Evolutionary conservation across 176 grass and related monocot genomes (phyloP), one percentile per base, ranked within the genome.

Genomic region (Areca catechu): DNA sequence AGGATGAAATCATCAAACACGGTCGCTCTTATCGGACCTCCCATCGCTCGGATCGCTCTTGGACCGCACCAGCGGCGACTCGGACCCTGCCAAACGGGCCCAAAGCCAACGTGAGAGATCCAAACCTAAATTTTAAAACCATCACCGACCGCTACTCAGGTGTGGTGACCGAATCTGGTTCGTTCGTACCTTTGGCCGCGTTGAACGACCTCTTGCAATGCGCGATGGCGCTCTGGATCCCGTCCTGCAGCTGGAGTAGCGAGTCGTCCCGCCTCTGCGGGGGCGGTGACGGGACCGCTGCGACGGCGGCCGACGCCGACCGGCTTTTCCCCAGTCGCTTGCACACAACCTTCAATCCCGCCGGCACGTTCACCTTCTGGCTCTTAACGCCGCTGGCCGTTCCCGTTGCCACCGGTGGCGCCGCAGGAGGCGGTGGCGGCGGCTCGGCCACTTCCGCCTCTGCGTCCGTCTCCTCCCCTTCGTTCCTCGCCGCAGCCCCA

Each of bases 191-290:
- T 76, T 75, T 65, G 63, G 84, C 74, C 1, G 84, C 75, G 74
- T 95, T 81, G 76, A 95, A 86, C 21, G 90, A 95, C 64, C 79
- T 82, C 48, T 95, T 95, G 82, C 90, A 95, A 82, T 95, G 90
- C 0, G 90, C 82, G 52, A 95, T 95, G 79, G 90, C 90, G 76
- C 90, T 89, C 76, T 95, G 85, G 77, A 95, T 95, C 53, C 90
- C 85, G 74, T 95, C 90, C 70, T 95, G 82, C 57, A 80, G 50
- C 79, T 86, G 85, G 53, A 95, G 65, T 57, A 95, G 72, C 50
- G 90, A 95, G 62, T 95, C 90, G 63, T 95, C 90, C 15, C 82
- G 79, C 19, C 90, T 77, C 66, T 66, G 77, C 49, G 48, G 54
- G 0, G 77, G 69, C 0, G 75, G 65, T 2, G 75, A 84, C 5